These are phyloP conservation scores for Chaetomiaceae sp. DNA, from an alignment of 2,329 filamentous ascomycete species.

Conservation along the genomic window DNA sequence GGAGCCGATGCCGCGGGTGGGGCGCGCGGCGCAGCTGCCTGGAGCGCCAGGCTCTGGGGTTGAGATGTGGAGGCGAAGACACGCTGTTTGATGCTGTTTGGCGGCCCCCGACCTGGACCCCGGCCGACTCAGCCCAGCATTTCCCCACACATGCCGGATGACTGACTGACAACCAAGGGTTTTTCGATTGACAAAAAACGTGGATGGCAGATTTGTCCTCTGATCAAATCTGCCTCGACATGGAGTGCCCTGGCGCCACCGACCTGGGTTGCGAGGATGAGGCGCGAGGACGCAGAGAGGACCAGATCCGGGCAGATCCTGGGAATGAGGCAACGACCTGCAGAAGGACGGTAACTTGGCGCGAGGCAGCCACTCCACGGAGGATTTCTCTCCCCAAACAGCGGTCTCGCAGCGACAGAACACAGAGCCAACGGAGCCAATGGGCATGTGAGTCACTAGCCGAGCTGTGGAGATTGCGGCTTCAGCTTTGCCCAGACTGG, in stretches of 20 bases:
- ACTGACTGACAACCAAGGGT: too few species aligned
- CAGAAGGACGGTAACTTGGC: background rate
- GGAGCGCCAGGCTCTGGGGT: background rate
- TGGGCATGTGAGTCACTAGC: constrained; percentile 19
- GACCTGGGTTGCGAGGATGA: background rate
- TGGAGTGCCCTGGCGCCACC: constrained; percentile 5
- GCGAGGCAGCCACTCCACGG: constrained; percentile 19
- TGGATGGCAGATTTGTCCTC: background rate
- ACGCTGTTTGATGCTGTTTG: too few species aligned
- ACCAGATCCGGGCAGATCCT: background rate
- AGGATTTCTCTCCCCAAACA: background rate
- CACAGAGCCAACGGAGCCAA: constrained; percentile 7
- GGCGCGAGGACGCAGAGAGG: constrained; percentile 7
- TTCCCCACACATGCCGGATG: background rate
- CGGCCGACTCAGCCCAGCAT: constrained; percentile 4
- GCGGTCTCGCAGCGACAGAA: too few species aligned
- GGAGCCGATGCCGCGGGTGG: background rate
- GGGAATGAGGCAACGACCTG: background rate
- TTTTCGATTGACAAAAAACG: too few species aligned
- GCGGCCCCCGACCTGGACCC: background rate
- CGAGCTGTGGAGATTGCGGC: constrained; percentile 18
- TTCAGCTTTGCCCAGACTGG: constrained; percentile 5
- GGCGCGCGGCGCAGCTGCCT: constrained; percentile 12
- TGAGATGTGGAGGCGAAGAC: background rate
- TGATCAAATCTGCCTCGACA: too few species aligned